A percentile compares a stretch with the other conserved stretches of the same genome.
Conservation (phyloP, 2,329 filamentous ascomycete genomes). For the Cylindrodendrum hubeiense region DNA sequence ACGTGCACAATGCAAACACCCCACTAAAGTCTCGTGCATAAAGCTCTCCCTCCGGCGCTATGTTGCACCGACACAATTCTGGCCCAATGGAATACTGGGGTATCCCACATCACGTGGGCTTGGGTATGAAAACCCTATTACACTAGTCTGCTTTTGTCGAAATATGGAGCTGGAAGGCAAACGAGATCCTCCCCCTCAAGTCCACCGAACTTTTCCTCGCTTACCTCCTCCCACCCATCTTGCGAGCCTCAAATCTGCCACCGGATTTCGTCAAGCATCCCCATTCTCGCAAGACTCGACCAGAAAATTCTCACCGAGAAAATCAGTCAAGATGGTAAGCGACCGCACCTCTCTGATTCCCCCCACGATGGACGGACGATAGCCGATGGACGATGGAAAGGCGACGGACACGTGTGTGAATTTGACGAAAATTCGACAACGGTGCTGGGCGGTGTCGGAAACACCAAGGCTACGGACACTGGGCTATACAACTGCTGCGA, state of each 20-base stretch:
- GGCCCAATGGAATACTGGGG: conserved; percentile 33
- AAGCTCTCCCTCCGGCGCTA: conserved; percentile 29
- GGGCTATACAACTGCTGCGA: conserved; percentile 23
- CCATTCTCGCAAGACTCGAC: conserved; percentile 61
- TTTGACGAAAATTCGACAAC: conserved; percentile 34
- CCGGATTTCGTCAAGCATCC: conserved; percentile 66
- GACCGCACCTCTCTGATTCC: conserved; percentile 41
- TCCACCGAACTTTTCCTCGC: conserved; percentile 64
- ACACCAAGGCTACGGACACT: conserved; percentile 36
- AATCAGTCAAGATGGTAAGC: conserved; percentile 79
- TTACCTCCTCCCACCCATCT: conserved; percentile 60
- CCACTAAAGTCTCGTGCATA: conserved; percentile 36
- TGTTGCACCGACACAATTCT: conserved; percentile 31
- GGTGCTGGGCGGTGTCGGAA: conserved; percentile 25
- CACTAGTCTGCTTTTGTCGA: conserved; percentile 52
- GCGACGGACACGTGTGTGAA: conserved; percentile 33
- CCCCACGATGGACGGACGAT: conserved; percentile 36
- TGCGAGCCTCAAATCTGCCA: conserved; percentile 67
- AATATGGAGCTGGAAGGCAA: conserved; percentile 55
- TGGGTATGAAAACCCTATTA: conserved; percentile 54
- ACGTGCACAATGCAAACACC: conserved; percentile 31
- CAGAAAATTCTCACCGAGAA: conserved; percentile 55
- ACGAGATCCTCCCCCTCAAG: conserved; percentile 49
- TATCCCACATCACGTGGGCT: conserved; percentile 50
- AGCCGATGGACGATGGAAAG: conserved; percentile 32